Base-by-base conservation (phyloP, 148 eudicot genomes). In the Selenicereus undatus region DNA sequence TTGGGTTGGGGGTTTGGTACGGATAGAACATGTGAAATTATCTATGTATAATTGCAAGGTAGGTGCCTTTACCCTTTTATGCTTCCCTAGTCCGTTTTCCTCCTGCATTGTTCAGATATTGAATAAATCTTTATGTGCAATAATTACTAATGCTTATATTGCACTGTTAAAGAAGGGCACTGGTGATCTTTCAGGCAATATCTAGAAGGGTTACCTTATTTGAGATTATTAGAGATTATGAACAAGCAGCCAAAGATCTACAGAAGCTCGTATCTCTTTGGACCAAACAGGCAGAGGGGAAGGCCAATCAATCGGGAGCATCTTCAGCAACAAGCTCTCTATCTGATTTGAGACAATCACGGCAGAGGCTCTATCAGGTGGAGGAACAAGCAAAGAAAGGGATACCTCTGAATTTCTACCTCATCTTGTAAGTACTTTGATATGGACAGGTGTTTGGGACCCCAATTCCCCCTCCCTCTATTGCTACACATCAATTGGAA, bases 161-260 rank as follows among this genome's bases (percentile, higher is more conserved):
- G 35, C 36, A 62, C 32, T 76, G 58, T 18, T 27, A 51, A 52
- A 76, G 30, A 74, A 48, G 76, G 60, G 30, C 48, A 29, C 29
- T 36, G 58, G 22, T 65, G 35, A 29, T 45, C 27, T 68, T 87
- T 81, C 86, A 96, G 99, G 98, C 97, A 69, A 83, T 92, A 81
- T 90, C 98, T 69, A 90, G 99, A 84, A 89, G 99, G 82, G 97
- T 95, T 51, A 79, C 90, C 79, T 86, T 93, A 80, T 96, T 86
- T 84, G 98, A 96, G 88, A 89, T 89, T 94, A 96, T 96, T 78
- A 91, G 99, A 86, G 98, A 96, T 85, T 94, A 91, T 82, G 94
- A 90, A 16, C 93, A 93, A 82, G 98, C 99, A 70, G 86, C 90
- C 50, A 83, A 76, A 73, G 99, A 96, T 92, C 91, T 96, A 78